Evolutionary conservation across 139 green algal genomes (phyloP), one percentile per base, ranked within the genome.

Genomic region (Desmodesmus armatus): DNA sequence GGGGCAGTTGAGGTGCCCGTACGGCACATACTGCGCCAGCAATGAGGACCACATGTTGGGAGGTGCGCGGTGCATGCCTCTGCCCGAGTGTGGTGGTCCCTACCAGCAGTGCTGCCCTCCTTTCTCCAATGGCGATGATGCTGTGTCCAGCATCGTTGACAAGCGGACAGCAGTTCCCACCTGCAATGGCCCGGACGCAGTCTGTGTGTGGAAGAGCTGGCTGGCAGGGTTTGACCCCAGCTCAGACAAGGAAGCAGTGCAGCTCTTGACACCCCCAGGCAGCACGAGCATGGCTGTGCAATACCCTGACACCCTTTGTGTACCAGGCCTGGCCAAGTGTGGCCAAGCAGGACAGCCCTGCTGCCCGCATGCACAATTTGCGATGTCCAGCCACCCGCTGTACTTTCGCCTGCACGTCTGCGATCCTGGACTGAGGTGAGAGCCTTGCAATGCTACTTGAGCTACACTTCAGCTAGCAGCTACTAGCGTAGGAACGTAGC

Each of bases 81-180:
- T 69, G 60, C 60, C 60, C 17, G n/a, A n/a, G n/a, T 69, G 60
- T 29, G 60, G 60, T 0, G 60, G 60, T 17, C 3, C 60, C 60
- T 39, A 69, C 60, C 60, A 69, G 60, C 60, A n/a, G 7, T 69
- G 60, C 60, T 69, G 60, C 60, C 60, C 60, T 39, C 60, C 60
- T 3, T 39, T 39, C 6, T n/a, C 60, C 17, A n/a, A 69, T 11
- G 60, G 60, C 60, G n/a, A 40, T 5, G 7, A n/a, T 23, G 60
- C 60, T 9, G n/a, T 39, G 17, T n/a, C 60, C 5, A 69, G 60
- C 60, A 39, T 69, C n/a, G 19, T 69, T 3, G 60, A 69, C 6
- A 1, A 9, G n/a, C 5, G 7, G 0, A 69, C 60, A 23, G n/a
- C 60, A 69, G 37, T 69, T n/a, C 60, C 60, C 5, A 39, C 37